These are phyloP conservation scores for Vitellaria paradoxa DNA, from an alignment of 179 eudicot genomes.

Conservation along the genomic window DNA sequence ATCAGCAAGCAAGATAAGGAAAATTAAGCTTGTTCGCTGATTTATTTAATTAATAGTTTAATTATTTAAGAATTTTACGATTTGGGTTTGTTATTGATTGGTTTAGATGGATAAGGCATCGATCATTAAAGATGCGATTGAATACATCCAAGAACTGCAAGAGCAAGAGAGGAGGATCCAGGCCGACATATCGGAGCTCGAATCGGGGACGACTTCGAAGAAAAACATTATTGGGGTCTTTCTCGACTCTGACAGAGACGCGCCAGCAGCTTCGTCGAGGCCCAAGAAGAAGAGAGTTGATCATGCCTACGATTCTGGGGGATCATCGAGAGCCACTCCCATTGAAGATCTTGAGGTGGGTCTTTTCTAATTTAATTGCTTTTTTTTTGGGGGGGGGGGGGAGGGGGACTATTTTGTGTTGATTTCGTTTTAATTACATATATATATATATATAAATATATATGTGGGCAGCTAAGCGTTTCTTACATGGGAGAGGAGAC, in stretches of 20 bases:
- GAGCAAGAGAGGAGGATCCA: conserved; percentile 25
- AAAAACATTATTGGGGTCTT: conserved; percentile 11
- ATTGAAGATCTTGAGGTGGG: conserved; percentile 67
- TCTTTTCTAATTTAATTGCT: neutral
- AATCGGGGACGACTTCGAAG: conserved; percentile 18
- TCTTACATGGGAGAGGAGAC: conserved; percentile 69
- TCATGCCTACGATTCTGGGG: conserved; percentile 18
- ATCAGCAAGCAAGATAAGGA: too few relatives aligned
- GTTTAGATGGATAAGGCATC: conserved; percentile 33
- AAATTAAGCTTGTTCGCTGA: too few relatives aligned
- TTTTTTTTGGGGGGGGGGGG: too few relatives aligned
- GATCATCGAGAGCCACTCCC: conserved; percentile 25
- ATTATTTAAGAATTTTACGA: too few relatives aligned
- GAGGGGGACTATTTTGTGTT: too few relatives aligned
- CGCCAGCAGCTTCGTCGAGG: conserved; percentile 9
- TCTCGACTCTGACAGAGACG: conserved; percentile 35
- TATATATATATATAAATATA: too few relatives aligned
- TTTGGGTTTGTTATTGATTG: too few relatives aligned
- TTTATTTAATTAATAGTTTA: too few relatives aligned
- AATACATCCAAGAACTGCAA: conserved; percentile 30
- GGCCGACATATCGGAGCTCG: conserved; percentile 19
- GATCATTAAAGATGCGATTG: conserved; percentile 31
- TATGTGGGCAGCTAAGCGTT: conserved; percentile 50
- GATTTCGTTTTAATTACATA: too few relatives aligned
- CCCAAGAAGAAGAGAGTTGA: conserved; percentile 45